Conservation (phyloP, 306 rosid genomes). For the Pterocarpus santalinus region DNA sequence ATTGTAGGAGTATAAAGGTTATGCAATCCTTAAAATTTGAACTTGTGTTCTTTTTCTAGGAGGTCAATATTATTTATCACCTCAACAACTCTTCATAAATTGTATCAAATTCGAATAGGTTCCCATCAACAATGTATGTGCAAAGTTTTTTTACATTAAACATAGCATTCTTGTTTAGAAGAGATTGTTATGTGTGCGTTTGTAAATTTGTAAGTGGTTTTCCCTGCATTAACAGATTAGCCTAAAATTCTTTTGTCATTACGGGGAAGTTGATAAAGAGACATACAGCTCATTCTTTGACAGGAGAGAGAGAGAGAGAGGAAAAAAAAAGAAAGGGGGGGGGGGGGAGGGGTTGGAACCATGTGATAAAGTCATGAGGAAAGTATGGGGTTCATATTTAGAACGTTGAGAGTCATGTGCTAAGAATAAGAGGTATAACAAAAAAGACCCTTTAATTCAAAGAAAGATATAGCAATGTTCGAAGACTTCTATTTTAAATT, state of each 20-base stretch:
- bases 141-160: background rate
- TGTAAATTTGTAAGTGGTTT: background rate
- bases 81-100: too few species aligned
- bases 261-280: slow-evolving; percentile 31
- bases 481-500: slow-evolving; percentile 27
- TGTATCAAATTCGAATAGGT: background rate
- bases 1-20: too few species aligned
- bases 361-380: slow-evolving; percentile 54
- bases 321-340: background rate
- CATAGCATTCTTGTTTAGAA: too few species aligned
- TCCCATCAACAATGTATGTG: background rate
- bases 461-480: slow-evolving; percentile 10
- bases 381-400: slow-evolving; percentile 41
- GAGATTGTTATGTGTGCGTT: too few species aligned
- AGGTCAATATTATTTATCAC: too few species aligned
- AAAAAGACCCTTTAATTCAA: slow-evolving; percentile 25
- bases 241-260: slow-evolving; percentile 37
- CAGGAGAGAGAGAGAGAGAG: slow-evolving; percentile 1
- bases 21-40: too few species aligned
- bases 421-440: slow-evolving; percentile 40
- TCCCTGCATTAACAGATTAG: slow-evolving; percentile 12
- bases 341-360: slow-evolving; percentile 42
- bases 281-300: slow-evolving; percentile 42
- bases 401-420: slow-evolving; percentile 55
- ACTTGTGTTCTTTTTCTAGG: too few species aligned